phyloP scores from a whole-genome alignment of 2,329 filamentous ascomycete genomes.

The Zarea fungicola region DNA sequence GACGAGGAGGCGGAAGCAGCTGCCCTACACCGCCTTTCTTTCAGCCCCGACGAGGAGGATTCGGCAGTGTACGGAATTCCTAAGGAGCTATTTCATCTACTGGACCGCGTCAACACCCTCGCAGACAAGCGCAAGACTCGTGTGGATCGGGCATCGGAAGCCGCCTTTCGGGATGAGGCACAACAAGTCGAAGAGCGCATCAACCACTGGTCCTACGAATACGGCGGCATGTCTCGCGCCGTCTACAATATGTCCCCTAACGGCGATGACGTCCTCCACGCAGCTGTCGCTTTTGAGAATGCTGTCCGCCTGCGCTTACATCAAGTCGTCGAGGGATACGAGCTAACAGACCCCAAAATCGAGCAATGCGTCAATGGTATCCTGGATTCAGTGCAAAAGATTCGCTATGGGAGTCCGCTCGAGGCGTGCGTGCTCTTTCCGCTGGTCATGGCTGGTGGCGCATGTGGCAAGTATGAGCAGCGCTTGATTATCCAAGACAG shows the following conservation, averaged over 20 bases:
- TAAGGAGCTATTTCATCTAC: constrained; percentile 29
- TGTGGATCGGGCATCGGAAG: constrained; percentile 26
- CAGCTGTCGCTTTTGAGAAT: constrained; percentile 35
- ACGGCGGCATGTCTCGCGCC: constrained; percentile 23
- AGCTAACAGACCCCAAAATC: constrained; percentile 29
- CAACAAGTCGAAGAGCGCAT: constrained; percentile 29
- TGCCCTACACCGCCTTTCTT: constrained; percentile 23
- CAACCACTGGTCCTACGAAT: constrained; percentile 32
- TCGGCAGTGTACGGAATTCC: constrained; percentile 32
- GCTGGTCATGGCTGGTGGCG: constrained; percentile 36
- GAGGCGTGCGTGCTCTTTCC: constrained; percentile 37
- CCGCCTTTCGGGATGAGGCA: constrained; percentile 25
- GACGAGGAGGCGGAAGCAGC: constrained; percentile 25
- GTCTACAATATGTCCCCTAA: constrained; percentile 18
- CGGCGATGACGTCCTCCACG: constrained; percentile 27
- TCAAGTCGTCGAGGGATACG: constrained; percentile 38
- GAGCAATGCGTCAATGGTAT: constrained; percentile 29
- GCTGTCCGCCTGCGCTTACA: constrained; percentile 37
- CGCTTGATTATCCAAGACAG: constrained; percentile 34
- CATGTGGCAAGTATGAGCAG: constrained; percentile 31
- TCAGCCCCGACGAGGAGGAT: constrained; percentile 26
- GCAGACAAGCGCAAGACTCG: constrained; percentile 28
- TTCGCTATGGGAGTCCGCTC: constrained; percentile 36
- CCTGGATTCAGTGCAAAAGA: constrained; percentile 30
- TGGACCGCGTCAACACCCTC: constrained; percentile 28